These are phyloP conservation scores for Talaromyces sp. DNA, from an alignment of 2,329 filamentous ascomycete genomes.

Conservation along the genomic window DNA sequence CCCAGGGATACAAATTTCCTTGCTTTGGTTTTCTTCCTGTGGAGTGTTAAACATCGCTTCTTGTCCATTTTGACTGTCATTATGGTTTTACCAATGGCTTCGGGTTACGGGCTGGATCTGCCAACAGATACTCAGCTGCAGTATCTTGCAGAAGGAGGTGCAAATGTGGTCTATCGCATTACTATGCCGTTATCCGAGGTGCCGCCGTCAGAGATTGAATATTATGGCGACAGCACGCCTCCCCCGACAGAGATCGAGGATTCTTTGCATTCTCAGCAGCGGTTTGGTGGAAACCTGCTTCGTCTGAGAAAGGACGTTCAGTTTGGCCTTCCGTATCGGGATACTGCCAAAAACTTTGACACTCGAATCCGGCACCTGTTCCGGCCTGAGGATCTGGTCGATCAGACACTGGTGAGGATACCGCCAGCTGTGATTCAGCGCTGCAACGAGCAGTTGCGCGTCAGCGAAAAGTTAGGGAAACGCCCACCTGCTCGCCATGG, in stretches of 20 bases:
- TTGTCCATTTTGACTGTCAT: not conserved
- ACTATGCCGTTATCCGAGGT: constrained; percentile 22
- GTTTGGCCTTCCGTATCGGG: constrained; percentile 48
- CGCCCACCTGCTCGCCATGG: constrained; percentile 48
- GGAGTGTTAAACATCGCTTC: not conserved
- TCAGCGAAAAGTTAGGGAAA: constrained; percentile 38
- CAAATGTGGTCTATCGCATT: constrained; percentile 69
- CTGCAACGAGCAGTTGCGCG: constrained; percentile 52
- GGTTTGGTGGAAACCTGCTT: constrained; percentile 46
- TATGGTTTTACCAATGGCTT: constrained; percentile 24
- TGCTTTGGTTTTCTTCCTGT: not conserved
- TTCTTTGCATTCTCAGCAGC: not conserved
- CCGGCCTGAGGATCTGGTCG: constrained; percentile 47
- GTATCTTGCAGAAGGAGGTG: constrained; percentile 64
- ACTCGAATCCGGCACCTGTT: constrained; percentile 51
- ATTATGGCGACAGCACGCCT: constrained; percentile 13
- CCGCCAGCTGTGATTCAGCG: constrained; percentile 37
- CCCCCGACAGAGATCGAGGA: constrained; percentile 15
- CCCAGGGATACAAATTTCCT: not conserved
- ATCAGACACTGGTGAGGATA: constrained; percentile 51
- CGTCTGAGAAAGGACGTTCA: constrained; percentile 56
- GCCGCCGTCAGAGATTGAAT: constrained; percentile 21
- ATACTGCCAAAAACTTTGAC: constrained; percentile 37
- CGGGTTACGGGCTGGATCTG: constrained; percentile 28
- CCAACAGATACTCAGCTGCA: constrained; percentile 28